Conservation (phyloP, 1,284 basidiomycete genomes). For the Pseudozyma pruni region DNA sequence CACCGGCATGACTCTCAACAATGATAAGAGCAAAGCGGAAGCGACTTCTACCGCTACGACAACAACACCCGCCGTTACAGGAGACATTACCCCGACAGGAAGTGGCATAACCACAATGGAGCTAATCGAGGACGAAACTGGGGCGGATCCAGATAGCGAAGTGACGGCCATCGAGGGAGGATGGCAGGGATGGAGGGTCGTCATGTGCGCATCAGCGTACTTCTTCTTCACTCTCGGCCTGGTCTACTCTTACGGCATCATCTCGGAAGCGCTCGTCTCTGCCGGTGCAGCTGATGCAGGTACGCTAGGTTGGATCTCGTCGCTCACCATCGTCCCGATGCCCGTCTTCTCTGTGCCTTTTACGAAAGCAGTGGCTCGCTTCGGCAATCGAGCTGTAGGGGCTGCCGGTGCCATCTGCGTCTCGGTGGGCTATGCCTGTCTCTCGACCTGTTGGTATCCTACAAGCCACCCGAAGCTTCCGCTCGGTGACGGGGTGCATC, state of each 20-base stretch:
- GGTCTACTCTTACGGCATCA: slow-evolving; percentile 66
- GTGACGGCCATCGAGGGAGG: slow-evolving; percentile 24
- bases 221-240: slow-evolving; percentile 59
- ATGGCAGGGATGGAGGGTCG: slow-evolving; percentile 26
- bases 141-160: slow-evolving; percentile 5
- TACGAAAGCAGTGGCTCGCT: slow-evolving; percentile 56
- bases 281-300: slow-evolving; percentile 59
- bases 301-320: slow-evolving; percentile 66
- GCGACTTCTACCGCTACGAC: background rate
- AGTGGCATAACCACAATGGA: slow-evolving; percentile 79
- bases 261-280: slow-evolving; percentile 61
- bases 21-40: background rate
- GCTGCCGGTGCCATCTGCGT: slow-evolving; percentile 54
- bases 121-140: slow-evolving; percentile 70
- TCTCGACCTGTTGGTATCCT: slow-evolving; percentile 51
- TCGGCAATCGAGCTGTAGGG: slow-evolving; percentile 55
- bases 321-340: slow-evolving; percentile 54
- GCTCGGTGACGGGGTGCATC: slow-evolving; percentile 11
- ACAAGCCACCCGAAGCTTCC: slow-evolving; percentile 13
- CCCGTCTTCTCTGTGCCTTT: slow-evolving; percentile 63
- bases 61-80: background rate
- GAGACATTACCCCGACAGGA: background rate
- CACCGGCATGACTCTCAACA: slow-evolving; percentile 10
- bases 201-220: slow-evolving; percentile 35
- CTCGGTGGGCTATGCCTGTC: slow-evolving; percentile 54